Evolutionary conservation across 2,329 filamentous ascomycete genomes (phyloP).

Genomic region (Juglanconis sp.): DNA sequence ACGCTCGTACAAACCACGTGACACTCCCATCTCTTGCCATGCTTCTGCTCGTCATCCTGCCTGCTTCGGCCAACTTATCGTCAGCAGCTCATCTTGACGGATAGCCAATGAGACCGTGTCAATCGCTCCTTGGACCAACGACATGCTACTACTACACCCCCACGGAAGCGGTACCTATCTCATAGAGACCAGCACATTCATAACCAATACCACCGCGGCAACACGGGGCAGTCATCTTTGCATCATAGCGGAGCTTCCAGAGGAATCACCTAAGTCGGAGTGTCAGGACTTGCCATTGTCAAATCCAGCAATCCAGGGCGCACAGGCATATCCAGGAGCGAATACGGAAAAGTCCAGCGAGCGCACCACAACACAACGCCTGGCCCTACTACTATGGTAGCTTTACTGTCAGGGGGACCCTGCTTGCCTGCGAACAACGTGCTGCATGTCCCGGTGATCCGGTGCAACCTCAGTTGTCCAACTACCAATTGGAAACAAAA

Average conservation of each 20-base stretch:
- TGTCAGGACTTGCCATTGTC: no score
- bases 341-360: neutral
- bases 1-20: neutral
- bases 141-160: neutral
- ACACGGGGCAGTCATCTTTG: no score
- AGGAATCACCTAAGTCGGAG: no score
- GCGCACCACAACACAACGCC: neutral
- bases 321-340: neutral
- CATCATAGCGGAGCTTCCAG: no score
- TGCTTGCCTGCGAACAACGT: neutral
- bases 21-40: neutral
- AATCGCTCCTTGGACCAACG: neutral
- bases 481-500: constrained; percentile 1
- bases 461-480: neutral
- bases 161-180: neutral
- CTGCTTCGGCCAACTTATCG: neutral
- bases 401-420: neutral
- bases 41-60: neutral
- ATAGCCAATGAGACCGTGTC: neutral
- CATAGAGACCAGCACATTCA: neutral
- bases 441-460: neutral
- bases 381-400: neutral
- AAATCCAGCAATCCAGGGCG: neutral
- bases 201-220: no score
- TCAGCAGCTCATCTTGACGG: neutral